Evolutionary conservation across 306 rosid genomes (phyloP).

Genomic region (Gastrolobium villosum): DNA sequence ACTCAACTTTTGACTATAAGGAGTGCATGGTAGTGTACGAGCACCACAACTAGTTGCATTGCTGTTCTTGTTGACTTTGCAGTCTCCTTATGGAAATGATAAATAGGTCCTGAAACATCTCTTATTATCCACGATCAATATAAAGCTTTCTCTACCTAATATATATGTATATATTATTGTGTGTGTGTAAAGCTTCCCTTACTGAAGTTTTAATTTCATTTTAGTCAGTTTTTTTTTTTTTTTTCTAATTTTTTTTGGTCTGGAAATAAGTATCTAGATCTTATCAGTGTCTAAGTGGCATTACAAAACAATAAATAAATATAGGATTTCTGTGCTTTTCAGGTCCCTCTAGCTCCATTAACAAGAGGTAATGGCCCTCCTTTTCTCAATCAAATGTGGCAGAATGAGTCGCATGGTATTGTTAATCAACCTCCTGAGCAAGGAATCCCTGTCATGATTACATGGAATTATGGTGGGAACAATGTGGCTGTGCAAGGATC

Average conservation of each 20-base stretch:
- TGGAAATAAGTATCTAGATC: constrained; percentile 27
- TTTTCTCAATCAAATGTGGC: constrained; percentile 63
- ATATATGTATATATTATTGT: too few species aligned
- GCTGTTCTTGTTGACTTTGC: not conserved
- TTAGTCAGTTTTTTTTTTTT: not conserved
- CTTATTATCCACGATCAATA: not conserved
- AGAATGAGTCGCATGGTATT: constrained; percentile 58
- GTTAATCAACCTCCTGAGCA: constrained; percentile 68
- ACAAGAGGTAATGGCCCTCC: constrained; percentile 70
- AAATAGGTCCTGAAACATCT: not conserved
- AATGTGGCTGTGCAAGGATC: constrained; percentile 89
- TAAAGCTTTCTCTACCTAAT: too few species aligned
- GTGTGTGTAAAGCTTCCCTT: not conserved
- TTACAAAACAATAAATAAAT: constrained; percentile 34
- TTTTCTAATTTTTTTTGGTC: not conserved
- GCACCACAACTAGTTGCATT: not conserved
- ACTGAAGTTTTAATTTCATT: constrained; percentile 15
- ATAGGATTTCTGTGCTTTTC: constrained; percentile 55
- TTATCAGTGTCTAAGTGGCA: constrained; percentile 12
- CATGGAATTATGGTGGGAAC: constrained; percentile 83
- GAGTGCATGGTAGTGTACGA: not conserved
- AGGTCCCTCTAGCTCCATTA: constrained; percentile 90
- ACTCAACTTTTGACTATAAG: constrained; percentile 10
- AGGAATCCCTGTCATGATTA: constrained; percentile 82
- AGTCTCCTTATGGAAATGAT: not conserved